Conservation (phyloP, 495 filamentous ascomycete genomes). For the Xylaria scruposa region DNA sequence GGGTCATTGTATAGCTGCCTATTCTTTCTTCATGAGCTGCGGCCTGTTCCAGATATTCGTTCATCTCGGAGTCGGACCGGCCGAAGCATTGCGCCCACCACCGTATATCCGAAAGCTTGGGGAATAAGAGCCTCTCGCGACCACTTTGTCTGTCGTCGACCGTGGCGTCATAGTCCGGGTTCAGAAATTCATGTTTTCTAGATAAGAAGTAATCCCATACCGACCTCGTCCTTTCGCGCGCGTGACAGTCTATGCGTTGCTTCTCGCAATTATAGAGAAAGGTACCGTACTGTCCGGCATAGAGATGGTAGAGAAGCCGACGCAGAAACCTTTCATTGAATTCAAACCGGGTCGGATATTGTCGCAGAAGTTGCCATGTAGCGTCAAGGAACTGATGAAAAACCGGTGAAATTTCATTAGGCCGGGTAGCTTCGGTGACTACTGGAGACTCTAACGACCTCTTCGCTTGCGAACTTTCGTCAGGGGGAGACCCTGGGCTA, state of each 20-base stretch:
- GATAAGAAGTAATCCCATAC: slow-evolving; percentile 97
- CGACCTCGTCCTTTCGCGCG: slow-evolving; percentile 76
- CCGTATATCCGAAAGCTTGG: slow-evolving; percentile 66
- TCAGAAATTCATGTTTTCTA: slow-evolving; percentile 77
- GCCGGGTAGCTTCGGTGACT: slow-evolving; percentile 54
- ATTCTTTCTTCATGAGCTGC: slow-evolving; percentile 37
- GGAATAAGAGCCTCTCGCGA: slow-evolving; percentile 84
- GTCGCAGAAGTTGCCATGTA: slow-evolving; percentile 86
- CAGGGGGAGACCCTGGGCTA: slow-evolving; percentile 32
- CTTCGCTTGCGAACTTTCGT: slow-evolving; percentile 37
- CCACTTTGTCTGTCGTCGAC: slow-evolving; percentile 80
- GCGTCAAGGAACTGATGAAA: slow-evolving; percentile 99
- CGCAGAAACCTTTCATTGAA: slow-evolving; percentile 96
- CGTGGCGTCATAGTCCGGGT: slow-evolving; percentile 74
- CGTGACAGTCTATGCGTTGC: slow-evolving; percentile 76
- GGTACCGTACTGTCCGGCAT: slow-evolving; percentile 96
- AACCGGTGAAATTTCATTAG: slow-evolving; percentile 90
- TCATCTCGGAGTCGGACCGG: slow-evolving; percentile 90
- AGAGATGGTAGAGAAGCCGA: slow-evolving; percentile 89
- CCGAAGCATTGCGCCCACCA: slow-evolving; percentile 96
- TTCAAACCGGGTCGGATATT: slow-evolving; percentile 91
- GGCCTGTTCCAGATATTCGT: slow-evolving; percentile 63
- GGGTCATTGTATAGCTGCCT: slow-evolving; percentile 33
- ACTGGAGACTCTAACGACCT: slow-evolving; percentile 33
- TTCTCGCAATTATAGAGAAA: slow-evolving; percentile 97